phyloP scores from a whole-genome alignment of 1,284 basidiomycete species.

The Athelia sp. region DNA sequence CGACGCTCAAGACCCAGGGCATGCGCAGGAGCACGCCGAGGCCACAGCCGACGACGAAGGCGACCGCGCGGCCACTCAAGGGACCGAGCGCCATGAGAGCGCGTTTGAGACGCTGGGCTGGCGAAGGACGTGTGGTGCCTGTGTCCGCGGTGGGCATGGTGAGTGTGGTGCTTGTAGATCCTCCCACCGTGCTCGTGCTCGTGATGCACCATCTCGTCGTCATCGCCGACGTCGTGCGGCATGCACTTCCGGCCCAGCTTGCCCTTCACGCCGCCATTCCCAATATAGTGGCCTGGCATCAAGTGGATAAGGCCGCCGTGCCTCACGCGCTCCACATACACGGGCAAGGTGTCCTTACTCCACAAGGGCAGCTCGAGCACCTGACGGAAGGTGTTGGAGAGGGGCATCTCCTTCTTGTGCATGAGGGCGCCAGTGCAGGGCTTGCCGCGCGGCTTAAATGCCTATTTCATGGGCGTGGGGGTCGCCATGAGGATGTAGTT shows the following conservation, averaged over 20 bases:
- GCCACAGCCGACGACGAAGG: constrained; percentile 77
- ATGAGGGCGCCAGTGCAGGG: constrained; percentile 15
- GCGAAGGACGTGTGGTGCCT: constrained; percentile 37
- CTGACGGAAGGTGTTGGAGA: constrained; percentile 44
- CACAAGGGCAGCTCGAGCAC: constrained; percentile 44
- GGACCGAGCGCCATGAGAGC: constrained; percentile 67
- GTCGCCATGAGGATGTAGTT: constrained; percentile 7
- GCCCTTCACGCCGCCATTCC: constrained; percentile 12
- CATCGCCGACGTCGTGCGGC: constrained; percentile 13
- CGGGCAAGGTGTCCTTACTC: constrained; percentile 13
- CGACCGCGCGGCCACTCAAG: constrained; percentile 74
- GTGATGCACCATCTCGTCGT: constrained; percentile 4
- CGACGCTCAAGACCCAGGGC: constrained; percentile 64
- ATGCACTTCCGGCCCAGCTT: constrained; percentile 8
- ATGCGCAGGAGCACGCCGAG: constrained; percentile 75
- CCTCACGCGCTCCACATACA: constrained; percentile 1
- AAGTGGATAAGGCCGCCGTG: constrained; percentile 21
- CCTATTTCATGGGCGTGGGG: constrained; percentile 7
- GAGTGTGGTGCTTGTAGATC: constrained; percentile 3
- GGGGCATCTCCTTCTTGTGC: constrained; percentile 37
- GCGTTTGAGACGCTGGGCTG: constrained; percentile 52
- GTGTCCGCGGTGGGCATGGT: constrained; percentile 12
- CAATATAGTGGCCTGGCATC: constrained; percentile 10
- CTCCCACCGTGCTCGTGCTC: constrained; percentile 7
- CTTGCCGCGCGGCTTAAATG: too few relatives aligned